Conservation (phyloP, 1,139 yeast genomes). For the Lodderomyces metapsilosis region DNA sequence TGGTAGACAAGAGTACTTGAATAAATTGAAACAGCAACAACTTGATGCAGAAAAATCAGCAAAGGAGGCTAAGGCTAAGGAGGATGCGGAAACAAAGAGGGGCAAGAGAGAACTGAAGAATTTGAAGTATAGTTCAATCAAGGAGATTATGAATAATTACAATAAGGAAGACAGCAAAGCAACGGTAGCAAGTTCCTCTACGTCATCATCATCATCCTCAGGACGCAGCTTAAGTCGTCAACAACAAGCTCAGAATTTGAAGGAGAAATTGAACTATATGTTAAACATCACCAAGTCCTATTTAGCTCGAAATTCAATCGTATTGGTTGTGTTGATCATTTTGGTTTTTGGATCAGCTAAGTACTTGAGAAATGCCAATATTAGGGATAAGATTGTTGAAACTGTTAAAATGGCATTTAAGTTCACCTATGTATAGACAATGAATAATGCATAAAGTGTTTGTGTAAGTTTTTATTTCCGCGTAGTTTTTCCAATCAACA, state of each 20-base stretch:
- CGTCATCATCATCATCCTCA: too few relatives aligned
- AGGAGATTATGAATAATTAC: constrained; percentile 20
- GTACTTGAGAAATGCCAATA: constrained; percentile 24
- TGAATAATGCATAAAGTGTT: neutral
- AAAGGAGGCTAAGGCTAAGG: constrained; percentile 21
- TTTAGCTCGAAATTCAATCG: constrained; percentile 30
- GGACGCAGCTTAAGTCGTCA: neutral
- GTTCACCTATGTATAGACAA: constrained; percentile 33
- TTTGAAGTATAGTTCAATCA: constrained; percentile 34
- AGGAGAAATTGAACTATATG: constrained; percentile 16
- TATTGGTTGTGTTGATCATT: constrained; percentile 25
- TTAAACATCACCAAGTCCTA: constrained; percentile 21
- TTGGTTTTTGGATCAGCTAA: constrained; percentile 23
- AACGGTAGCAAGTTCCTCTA: neutral
- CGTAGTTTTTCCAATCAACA: too few relatives aligned
- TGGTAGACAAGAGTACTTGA: constrained; percentile 17
- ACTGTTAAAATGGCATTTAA: constrained; percentile 47
- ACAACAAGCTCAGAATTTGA: constrained; percentile 14
- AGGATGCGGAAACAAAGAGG: constrained; percentile 17
- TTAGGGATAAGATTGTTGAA: constrained; percentile 33
- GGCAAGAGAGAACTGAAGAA: constrained; percentile 25
- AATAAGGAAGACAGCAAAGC: neutral
- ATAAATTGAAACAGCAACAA: constrained; percentile 19
- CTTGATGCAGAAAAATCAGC: constrained; percentile 22
- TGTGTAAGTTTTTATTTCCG: neutral